These are phyloP conservation scores for Botrytis aclada DNA, from an alignment of 2,329 filamentous ascomycete species.

Conservation along the genomic window DNA sequence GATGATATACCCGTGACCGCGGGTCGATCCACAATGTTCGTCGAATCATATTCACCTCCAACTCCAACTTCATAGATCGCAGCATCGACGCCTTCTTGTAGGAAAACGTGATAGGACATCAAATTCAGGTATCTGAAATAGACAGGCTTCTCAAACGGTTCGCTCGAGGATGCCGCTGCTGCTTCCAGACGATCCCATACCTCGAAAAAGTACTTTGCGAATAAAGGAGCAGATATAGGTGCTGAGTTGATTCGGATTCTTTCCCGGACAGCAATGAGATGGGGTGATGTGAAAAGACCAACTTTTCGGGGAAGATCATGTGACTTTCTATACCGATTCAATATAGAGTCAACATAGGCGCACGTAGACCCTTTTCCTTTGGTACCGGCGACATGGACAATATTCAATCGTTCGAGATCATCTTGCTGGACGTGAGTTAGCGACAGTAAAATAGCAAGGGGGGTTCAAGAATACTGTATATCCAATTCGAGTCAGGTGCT, in stretches of 20 bases:
- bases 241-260: constrained; percentile 60
- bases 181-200: constrained; percentile 57
- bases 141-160: constrained; percentile 44
- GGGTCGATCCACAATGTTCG: constrained; percentile 60
- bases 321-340: constrained; percentile 48
- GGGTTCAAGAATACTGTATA: constrained; percentile 53
- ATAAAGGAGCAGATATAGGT: constrained; percentile 56
- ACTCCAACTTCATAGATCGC: constrained; percentile 66
- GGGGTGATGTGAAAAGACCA: constrained; percentile 67
- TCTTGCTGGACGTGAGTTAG: constrained; percentile 25
- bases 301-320: constrained; percentile 39
- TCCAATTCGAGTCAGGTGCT: constrained; percentile 73
- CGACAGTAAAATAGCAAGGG: not conserved
- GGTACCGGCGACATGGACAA: constrained; percentile 70
- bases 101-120: constrained; percentile 64
- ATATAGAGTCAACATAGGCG: constrained; percentile 62
- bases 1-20: constrained; percentile 59
- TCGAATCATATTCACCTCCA: constrained; percentile 66
- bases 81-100: constrained; percentile 58
- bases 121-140: constrained; percentile 63
- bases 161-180: constrained; percentile 34
- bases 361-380: constrained; percentile 75
- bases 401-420: constrained; percentile 55
- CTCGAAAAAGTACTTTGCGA: constrained; percentile 65
- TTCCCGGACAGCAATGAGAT: constrained; percentile 65